A percentile compares a stretch with the other conserved stretches of the same genome.
These are phyloP conservation scores for Aureobasidium musti DNA, from an alignment of 2,329 filamentous ascomycete species.

Conservation along the genomic window DNA sequence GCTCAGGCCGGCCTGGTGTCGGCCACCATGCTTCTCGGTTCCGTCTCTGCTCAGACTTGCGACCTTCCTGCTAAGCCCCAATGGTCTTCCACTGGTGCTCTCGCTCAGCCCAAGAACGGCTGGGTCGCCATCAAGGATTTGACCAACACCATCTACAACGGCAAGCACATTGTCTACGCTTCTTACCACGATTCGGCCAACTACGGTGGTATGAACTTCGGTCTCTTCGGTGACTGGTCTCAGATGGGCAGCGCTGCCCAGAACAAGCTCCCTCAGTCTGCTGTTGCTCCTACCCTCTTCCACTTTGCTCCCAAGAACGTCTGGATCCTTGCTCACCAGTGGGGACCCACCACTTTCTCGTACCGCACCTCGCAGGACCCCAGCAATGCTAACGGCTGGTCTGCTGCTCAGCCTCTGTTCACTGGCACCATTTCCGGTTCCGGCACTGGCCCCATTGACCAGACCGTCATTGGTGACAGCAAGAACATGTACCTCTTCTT, in stretches of 20 bases:
- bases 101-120: conserved; percentile 57
- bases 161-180: conserved; percentile 62
- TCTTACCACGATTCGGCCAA: conserved; percentile 50
- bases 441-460: conserved; percentile 61
- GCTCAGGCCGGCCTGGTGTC: conserved; percentile 27
- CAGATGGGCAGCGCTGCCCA: conserved; percentile 56
- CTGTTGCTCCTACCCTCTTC: conserved; percentile 65
- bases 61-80: conserved; percentile 57
- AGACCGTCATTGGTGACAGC: conserved; percentile 63
- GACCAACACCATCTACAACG: conserved; percentile 57
- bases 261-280: conserved; percentile 50
- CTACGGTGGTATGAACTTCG: conserved; percentile 63
- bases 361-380: conserved; percentile 63
- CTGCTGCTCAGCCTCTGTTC: conserved; percentile 57
- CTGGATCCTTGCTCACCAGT: conserved; percentile 69
- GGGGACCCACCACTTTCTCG: conserved; percentile 61
- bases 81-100: conserved; percentile 56
- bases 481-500: conserved; percentile 69
- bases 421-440: conserved; percentile 56
- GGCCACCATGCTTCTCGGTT: conserved; percentile 26
- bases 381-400: conserved; percentile 60
- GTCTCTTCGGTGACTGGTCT: conserved; percentile 56
- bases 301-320: conserved; percentile 62
- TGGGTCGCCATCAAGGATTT: conserved; percentile 66
- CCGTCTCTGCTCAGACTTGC: conserved; percentile 43